Conservation (phyloP, 331 rosid genomes). For the Malus hybrid region DNA sequence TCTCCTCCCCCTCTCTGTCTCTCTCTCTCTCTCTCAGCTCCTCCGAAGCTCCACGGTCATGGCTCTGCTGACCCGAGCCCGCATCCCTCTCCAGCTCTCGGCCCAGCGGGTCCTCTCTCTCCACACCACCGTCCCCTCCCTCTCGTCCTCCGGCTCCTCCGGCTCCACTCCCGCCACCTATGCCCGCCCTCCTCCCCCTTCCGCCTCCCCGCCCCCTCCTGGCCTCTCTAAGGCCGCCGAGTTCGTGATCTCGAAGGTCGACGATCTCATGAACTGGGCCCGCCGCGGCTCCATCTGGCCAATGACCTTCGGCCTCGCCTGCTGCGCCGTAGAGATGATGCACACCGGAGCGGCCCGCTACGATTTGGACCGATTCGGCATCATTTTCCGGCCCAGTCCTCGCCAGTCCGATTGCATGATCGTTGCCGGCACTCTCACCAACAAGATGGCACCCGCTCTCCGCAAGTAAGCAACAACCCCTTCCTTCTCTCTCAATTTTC, state of each 20-base stretch:
- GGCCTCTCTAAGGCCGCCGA: constrained; percentile 85
- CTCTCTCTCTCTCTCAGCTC: too few species aligned
- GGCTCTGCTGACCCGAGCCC: constrained; percentile 53
- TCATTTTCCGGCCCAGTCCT: constrained; percentile 95
- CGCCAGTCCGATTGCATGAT: constrained; percentile 96
- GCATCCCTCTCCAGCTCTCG: constrained; percentile 38
- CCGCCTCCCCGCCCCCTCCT: constrained; percentile 42
- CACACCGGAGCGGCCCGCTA: constrained; percentile 93
- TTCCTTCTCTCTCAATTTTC: neutral
- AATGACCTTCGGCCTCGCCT: constrained; percentile 96
- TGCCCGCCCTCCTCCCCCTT: constrained; percentile 51
- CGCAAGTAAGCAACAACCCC: constrained; percentile 46
- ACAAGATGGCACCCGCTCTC: constrained; percentile 97
- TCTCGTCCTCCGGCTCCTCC: constrained; percentile 23
- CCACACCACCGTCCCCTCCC: constrained; percentile 46
- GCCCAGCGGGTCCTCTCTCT: constrained; percentile 44
- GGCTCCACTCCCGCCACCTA: constrained; percentile 41
- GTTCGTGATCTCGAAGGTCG: constrained; percentile 87
- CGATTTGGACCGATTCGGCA: constrained; percentile 90
- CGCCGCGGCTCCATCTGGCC: constrained; percentile 94
- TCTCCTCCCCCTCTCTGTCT: too few species aligned
- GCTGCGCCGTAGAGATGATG: constrained; percentile 99
- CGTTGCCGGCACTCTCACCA: constrained; percentile 94
- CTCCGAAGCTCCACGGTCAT: neutral
- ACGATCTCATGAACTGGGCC: constrained; percentile 93